phyloP scores from a whole-genome alignment of 345 rosid genomes.

The Litchi chinensis region DNA sequence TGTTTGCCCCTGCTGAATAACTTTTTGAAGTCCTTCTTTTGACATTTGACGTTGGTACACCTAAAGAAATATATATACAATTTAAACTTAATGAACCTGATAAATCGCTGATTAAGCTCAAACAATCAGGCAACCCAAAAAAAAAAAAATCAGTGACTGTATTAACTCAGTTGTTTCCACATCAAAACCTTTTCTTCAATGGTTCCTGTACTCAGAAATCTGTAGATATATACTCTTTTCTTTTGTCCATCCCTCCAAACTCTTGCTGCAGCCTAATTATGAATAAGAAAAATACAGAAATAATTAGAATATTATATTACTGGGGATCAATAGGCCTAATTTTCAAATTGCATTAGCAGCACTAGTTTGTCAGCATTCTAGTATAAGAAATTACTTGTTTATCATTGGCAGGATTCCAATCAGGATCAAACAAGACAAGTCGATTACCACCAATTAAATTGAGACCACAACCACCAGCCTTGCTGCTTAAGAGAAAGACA shows the following conservation, averaged over 20 bases:
- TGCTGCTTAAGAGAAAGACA: constrained; percentile 95
- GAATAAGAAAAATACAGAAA: constrained; percentile 19
- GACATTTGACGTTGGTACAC: constrained; percentile 99
- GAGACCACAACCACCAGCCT: constrained; percentile 99
- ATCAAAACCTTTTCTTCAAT: constrained; percentile 92
- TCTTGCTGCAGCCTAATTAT: constrained; percentile 94
- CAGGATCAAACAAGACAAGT: constrained; percentile 95
- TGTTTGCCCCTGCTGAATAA: constrained; percentile 74
- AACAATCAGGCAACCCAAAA: background rate
- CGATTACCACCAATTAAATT: constrained; percentile 95
- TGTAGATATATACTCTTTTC: constrained; percentile 93
- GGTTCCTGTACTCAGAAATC: constrained; percentile 95
- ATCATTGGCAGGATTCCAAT: constrained; percentile 99
- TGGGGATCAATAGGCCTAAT: constrained; percentile 17
- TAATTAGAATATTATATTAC: constrained; percentile 25
- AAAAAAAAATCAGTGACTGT: constrained; percentile 4
- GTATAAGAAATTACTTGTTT: constrained; percentile 66
- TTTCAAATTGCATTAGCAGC: constrained; percentile 1
- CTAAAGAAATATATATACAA: constrained; percentile 41
- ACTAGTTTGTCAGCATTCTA: background rate
- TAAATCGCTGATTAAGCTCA: constrained; percentile 10
- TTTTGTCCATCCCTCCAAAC: constrained; percentile 99
- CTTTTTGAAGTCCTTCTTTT: constrained; percentile 98
- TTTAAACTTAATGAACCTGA: constrained; percentile 19
- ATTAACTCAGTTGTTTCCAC: constrained; percentile 10